A percentile compares a stretch with the other conserved stretches of the same genome.
Evolutionary conservation across 306 rosid genomes (phyloP).

Genomic region (Argentina anserina): DNA sequence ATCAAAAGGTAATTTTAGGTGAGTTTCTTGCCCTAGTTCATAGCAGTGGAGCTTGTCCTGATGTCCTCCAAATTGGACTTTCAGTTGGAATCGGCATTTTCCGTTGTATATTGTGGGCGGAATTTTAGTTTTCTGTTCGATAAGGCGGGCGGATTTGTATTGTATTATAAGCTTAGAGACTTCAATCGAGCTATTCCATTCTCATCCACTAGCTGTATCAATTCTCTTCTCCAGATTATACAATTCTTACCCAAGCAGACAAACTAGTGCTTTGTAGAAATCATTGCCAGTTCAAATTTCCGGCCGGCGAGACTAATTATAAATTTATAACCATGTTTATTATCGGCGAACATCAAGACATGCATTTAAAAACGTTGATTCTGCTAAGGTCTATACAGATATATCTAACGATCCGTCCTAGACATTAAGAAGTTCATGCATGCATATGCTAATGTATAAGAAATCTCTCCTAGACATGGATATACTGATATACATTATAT

Average conservation of each 20-base stretch:
- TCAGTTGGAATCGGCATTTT: not conserved
- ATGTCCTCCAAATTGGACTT: not conserved
- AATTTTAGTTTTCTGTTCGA: too few species aligned
- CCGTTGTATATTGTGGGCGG: conserved; percentile 3
- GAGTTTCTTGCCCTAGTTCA: not conserved
- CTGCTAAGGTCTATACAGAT: too few species aligned
- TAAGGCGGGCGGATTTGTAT: not conserved
- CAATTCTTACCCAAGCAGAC: not conserved
- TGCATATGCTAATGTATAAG: too few species aligned
- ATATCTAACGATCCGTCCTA: too few species aligned
- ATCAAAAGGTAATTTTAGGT: not conserved
- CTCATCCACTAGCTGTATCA: not conserved
- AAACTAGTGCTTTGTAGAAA: not conserved
- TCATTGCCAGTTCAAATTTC: not conserved
- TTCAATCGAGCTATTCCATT: not conserved
- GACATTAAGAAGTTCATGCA: too few species aligned
- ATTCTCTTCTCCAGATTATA: not conserved
- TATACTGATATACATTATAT: too few species aligned
- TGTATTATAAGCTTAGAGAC: not conserved
- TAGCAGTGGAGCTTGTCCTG: not conserved
- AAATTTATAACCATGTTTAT: too few species aligned
- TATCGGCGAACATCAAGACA: too few species aligned
- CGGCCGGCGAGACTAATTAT: too few species aligned
- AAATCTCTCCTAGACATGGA: too few species aligned
- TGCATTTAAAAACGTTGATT: too few species aligned